These are phyloP conservation scores for Sclerotiophoma versabilis DNA, from an alignment of 2,329 filamentous ascomycete species.

Conservation along the genomic window DNA sequence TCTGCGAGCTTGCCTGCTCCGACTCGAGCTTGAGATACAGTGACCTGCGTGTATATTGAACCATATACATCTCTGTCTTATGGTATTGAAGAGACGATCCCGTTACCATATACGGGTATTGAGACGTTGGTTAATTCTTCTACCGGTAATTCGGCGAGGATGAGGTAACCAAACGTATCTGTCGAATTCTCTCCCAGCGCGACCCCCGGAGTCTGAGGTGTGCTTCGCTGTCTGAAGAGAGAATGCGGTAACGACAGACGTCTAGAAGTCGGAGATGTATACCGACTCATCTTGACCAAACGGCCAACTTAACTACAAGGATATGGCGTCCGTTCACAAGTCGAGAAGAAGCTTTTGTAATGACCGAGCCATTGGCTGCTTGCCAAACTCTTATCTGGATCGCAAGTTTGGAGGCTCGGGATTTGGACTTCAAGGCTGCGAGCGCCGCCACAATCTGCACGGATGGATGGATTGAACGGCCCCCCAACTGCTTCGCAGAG, in stretches of 20 bases:
- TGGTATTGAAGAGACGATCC: background rate
- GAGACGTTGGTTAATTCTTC: background rate
- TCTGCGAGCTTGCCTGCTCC: background rate
- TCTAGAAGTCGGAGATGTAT: background rate
- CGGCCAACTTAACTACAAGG: background rate
- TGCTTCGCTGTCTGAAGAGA: background rate
- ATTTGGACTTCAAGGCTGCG: background rate
- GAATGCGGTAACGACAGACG: background rate
- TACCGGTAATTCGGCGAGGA: background rate
- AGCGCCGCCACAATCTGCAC: background rate
- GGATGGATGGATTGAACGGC: background rate
- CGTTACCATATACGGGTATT: background rate
- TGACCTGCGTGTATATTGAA: slow-evolving; percentile 8
- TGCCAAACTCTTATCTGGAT: background rate
- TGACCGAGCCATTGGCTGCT: background rate
- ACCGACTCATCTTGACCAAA: background rate
- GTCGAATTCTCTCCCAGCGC: background rate
- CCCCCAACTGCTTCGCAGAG: background rate
- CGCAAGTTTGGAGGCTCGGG: background rate
- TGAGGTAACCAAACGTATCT: background rate
- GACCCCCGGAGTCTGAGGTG: background rate
- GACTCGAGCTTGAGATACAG: background rate
- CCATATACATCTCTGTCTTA: background rate
- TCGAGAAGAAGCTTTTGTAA: no score
- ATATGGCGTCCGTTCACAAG: no score